Percentiles rank a stretch among this genome's conserved stretches.
These are phyloP conservation scores for Neurospora sp. DNA, from an alignment of 495 filamentous ascomycete genomes.

Conservation along the genomic window DNA sequence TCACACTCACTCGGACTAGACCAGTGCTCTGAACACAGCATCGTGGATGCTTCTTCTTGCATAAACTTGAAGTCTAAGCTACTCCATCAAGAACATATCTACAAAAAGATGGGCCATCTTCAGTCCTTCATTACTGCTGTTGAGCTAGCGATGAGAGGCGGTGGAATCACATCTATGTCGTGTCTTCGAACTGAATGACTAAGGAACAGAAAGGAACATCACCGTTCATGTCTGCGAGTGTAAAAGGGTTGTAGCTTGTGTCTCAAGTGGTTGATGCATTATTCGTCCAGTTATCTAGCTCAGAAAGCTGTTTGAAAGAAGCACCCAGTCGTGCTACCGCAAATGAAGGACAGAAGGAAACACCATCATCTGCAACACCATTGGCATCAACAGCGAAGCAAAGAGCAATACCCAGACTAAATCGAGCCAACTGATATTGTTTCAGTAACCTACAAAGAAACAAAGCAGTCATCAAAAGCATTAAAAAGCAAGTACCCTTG, in stretches of 20 bases:
- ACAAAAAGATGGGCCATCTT: background rate
- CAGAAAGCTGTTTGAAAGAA: background rate
- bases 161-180: background rate
- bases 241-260: background rate
- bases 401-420: background rate
- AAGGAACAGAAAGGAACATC: background rate
- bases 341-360: background rate
- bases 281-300: background rate
- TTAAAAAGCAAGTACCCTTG: background rate
- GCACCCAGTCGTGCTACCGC: background rate
- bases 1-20: background rate
- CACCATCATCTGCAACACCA: background rate
- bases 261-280: background rate
- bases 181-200: background rate
- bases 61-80: background rate
- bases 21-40: background rate
- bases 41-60: background rate
- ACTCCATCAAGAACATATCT: background rate
- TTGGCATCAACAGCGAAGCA: background rate
- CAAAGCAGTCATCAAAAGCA: background rate
- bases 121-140: background rate
- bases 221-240: background rate
- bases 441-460: background rate
- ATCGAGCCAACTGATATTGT: background rate
- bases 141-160: background rate